Percentiles rank a stretch among this genome's conserved stretches.
These are phyloP conservation scores for Cryomyces minteri DNA, from an alignment of 495 filamentous ascomycete species.

Conservation along the genomic window DNA sequence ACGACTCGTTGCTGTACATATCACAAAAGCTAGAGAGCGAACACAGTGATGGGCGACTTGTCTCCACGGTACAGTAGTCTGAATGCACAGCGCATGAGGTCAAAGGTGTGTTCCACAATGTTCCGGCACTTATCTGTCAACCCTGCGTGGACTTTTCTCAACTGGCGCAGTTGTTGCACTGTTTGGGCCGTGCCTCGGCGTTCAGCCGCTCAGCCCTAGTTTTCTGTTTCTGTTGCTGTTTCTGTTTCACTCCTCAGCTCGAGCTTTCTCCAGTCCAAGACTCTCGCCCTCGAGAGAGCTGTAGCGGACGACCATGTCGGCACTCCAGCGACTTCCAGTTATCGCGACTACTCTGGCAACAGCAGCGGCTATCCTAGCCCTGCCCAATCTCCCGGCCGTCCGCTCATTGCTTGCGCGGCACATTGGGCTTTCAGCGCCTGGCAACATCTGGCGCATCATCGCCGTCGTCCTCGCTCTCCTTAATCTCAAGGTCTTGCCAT, in stretches of 20 bases:
- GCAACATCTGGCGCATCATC: slow-evolving; percentile 30
- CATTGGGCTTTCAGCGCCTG: slow-evolving; percentile 5
- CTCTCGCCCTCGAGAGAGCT: neutral
- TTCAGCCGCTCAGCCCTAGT: too few species aligned
- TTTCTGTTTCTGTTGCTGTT: too few species aligned
- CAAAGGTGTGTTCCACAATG: too few species aligned
- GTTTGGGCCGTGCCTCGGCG: too few species aligned
- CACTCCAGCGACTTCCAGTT: neutral
- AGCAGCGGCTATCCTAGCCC: slow-evolving; percentile 1
- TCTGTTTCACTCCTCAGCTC: neutral
- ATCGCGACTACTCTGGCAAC: neutral
- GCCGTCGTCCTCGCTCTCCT: slow-evolving; percentile 33
- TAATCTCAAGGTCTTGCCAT: slow-evolving; percentile 56
- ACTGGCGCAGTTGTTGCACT: too few species aligned
- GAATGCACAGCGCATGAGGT: too few species aligned
- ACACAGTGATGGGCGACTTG: too few species aligned
- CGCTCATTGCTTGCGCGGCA: slow-evolving; percentile 2
- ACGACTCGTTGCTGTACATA: too few species aligned
- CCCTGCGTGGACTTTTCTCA: too few species aligned
- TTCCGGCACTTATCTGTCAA: too few species aligned
- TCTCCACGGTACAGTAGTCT: too few species aligned
- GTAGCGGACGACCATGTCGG: neutral
- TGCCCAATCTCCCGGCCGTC: neutral
- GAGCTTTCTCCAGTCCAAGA: neutral
- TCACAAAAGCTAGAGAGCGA: too few species aligned